Percentiles rank a stretch among this genome's conserved stretches.
Evolutionary conservation across 805 yeast species (phyloP).

Genomic region (Kluyveromyces nonfermentans): DNA sequence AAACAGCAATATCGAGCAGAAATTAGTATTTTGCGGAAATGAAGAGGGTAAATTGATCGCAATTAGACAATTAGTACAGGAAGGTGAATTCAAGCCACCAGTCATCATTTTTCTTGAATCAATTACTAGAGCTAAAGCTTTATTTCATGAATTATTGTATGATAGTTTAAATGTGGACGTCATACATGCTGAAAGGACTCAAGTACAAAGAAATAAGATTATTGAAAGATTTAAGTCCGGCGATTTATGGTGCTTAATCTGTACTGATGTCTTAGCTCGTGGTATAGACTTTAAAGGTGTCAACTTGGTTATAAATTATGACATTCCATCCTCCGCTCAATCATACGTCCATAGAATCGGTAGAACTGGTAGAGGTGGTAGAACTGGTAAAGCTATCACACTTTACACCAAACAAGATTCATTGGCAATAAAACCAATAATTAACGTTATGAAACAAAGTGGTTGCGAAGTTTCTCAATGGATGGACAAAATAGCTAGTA

Average conservation of each 20-base stretch:
- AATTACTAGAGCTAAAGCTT: constrained; percentile 87
- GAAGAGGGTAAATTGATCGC: constrained; percentile 95
- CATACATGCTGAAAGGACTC: constrained; percentile 90
- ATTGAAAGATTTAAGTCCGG: constrained; percentile 82
- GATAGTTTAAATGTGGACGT: constrained; percentile 92
- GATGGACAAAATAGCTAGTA: constrained; percentile 66
- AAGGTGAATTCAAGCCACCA: constrained; percentile 86
- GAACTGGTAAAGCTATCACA: constrained; percentile 78
- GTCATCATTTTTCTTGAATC: constrained; percentile 87
- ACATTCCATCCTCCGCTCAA: constrained; percentile 89
- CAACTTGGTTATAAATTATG: constrained; percentile 89
- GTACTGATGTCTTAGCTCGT: constrained; percentile 92
- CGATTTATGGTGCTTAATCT: constrained; percentile 89
- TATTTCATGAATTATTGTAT: constrained; percentile 85
- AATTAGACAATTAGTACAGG: constrained; percentile 74
- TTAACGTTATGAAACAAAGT: constrained; percentile 92
- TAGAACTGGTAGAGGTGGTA: constrained; percentile 95
- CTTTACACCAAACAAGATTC: constrained; percentile 88
- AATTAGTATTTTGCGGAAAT: constrained; percentile 75
- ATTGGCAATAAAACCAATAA: constrained; percentile 64
- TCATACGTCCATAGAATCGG: constrained; percentile 97
- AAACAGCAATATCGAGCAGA: constrained; percentile 70
- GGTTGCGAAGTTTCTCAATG: constrained; percentile 69
- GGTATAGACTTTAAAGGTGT: constrained; percentile 98
- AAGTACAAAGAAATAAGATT: constrained; percentile 73